phyloP scores from a whole-genome alignment of 2,329 filamentous ascomycete species.

The Cytospora piceicola region DNA sequence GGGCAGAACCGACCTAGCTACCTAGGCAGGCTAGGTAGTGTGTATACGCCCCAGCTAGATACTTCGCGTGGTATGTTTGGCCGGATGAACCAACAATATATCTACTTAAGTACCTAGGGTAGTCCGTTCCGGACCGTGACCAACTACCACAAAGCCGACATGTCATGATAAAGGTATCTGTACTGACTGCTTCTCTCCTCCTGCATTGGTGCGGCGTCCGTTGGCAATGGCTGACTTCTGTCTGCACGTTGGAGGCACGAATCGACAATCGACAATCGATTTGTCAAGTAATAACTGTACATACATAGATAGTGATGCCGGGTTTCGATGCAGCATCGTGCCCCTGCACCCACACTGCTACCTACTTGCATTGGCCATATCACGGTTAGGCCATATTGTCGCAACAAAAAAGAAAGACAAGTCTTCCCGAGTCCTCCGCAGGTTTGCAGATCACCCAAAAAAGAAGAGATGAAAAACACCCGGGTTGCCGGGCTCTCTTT shows the following conservation, averaged over 20 bases:
- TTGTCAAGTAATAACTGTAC: too few species aligned
- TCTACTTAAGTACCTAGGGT: neutral
- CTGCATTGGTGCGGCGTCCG: conserved; percentile 9
- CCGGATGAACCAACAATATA: conserved; percentile 5
- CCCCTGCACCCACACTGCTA: neutral
- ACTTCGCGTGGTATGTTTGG: neutral
- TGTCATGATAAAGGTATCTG: too few species aligned
- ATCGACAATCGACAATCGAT: neutral
- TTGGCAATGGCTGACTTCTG: neutral
- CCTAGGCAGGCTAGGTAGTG: too few species aligned
- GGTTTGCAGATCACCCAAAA: conserved; percentile 16
- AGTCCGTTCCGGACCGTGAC: neutral
- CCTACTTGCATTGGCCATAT: neutral
- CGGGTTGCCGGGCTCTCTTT: neutral
- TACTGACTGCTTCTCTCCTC: conserved; percentile 11
- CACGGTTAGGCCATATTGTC: neutral
- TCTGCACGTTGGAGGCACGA: neutral
- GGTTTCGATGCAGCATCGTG: neutral
- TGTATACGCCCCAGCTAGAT: too few species aligned
- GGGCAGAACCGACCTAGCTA: conserved; percentile 5
- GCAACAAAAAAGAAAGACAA: neutral
- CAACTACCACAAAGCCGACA: neutral
- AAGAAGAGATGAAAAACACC: conserved; percentile 3
- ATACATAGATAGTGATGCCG: too few species aligned
- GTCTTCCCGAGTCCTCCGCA: neutral